Conservation (phyloP, 805 yeast species). For the Barnettozyma californica region DNA sequence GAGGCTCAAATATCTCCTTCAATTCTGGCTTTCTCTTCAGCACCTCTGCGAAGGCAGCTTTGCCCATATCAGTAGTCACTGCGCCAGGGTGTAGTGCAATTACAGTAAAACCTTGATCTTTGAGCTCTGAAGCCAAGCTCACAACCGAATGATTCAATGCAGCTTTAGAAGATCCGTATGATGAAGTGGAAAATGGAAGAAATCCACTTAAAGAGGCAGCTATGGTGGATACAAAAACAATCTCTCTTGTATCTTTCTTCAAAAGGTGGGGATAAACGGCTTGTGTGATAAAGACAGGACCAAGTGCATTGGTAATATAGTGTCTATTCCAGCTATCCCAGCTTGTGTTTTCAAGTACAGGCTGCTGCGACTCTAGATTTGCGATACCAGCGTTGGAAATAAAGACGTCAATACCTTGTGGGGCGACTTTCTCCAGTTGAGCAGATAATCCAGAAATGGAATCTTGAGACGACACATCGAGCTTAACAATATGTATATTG, state of each 20-base stretch:
- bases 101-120: constrained; percentile 25
- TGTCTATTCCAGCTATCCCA: constrained; percentile 3
- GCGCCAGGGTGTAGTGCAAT: constrained; percentile 35
- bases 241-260: constrained; percentile 17
- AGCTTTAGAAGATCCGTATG: constrained; percentile 31
- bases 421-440: constrained; percentile 4
- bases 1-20: neutral
- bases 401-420: constrained; percentile 14
- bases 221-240: constrained; percentile 19
- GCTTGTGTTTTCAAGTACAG: constrained; percentile 1
- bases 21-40: constrained; percentile 2
- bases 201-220: constrained; percentile 20
- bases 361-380: neutral
- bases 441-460: constrained; percentile 9
- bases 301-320: constrained; percentile 8
- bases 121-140: constrained; percentile 26
- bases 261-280: constrained; percentile 14
- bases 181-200: constrained; percentile 6
- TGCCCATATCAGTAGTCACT: constrained; percentile 34
- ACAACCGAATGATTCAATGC: constrained; percentile 29
- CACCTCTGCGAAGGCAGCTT: neutral
- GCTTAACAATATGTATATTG: constrained; percentile 8
- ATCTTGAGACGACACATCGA: constrained; percentile 10
- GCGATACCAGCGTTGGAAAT: constrained; percentile 16
- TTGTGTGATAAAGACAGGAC: constrained; percentile 8